Evolutionary conservation across 1,284 basidiomycete species (phyloP), one percentile per base, ranked within the genome.

Genomic region (Melanopsichium pennsylvanicum): DNA sequence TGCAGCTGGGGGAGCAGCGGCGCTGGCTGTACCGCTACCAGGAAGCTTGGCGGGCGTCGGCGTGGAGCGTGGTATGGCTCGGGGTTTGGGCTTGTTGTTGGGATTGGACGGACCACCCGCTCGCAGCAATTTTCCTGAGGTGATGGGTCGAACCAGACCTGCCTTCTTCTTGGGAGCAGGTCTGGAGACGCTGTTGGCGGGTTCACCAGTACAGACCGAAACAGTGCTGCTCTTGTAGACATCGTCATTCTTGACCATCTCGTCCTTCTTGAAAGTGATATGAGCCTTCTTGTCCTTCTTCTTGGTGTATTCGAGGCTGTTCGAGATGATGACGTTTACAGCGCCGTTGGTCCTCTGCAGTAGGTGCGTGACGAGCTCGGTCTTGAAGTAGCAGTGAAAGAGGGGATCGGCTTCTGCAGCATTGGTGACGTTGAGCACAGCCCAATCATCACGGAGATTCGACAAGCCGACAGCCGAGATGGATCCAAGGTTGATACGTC

Each of bases 211-310:
- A 10, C 89, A 86, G 1, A 97, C 93, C 63, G 89, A 88, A 16
- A 99, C 90, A 4, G 88, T 87, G 75, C 93, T 91, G 74, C 91
- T 94, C 86, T 98, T 99, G 85, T 99, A 99, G 2, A 87, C 80
- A 74, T 94, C 95, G 62, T 91, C 89, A 34, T 60, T 55, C 52
- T 87, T 87, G 16, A 95, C 83, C 11, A 88, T 88, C 81, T 96
- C 93, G 79, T 97, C 93, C 84, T 92, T 97, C 76, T 89, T 82
- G 69, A 93, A 90, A 79, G 90, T 90, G 82, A 99, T 93, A 51
- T 87, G 85, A 2, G 90, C 88, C 79, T 89, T 89, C 85, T 98
- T 99, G 74, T 95, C 94, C 83, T 93, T 97, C 86, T 97, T 98
- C 86, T 98, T 98, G 34, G 86, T 85, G 81, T 96, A 98, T 36